These are phyloP conservation scores for Clonostachys chloroleuca DNA, from an alignment of 2,329 filamentous ascomycete genomes.

Conservation along the genomic window DNA sequence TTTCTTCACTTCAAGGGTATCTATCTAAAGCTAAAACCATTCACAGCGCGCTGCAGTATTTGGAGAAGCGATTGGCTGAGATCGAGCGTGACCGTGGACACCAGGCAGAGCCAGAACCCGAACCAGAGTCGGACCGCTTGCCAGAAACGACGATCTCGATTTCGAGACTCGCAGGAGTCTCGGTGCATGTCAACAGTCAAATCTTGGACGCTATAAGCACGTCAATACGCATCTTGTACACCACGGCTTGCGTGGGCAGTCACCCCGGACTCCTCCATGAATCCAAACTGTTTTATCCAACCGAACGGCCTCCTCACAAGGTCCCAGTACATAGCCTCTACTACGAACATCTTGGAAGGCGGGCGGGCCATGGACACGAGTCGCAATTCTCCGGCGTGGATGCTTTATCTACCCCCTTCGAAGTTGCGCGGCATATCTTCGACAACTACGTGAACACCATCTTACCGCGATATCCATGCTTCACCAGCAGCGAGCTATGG, in stretches of 20 bases:
- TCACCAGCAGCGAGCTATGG: constrained; percentile 5
- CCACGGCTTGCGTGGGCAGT: too few relatives aligned
- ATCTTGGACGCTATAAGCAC: too few relatives aligned
- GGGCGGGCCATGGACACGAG: constrained; percentile 3
- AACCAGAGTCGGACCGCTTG: not conserved
- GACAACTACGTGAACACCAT: constrained; percentile 10
- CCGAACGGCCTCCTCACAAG: constrained; percentile 12
- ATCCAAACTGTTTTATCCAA: constrained; percentile 11
- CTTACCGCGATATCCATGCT: constrained; percentile 10
- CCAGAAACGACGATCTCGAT: not conserved
- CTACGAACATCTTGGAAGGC: constrained; percentile 4
- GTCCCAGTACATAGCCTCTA: constrained; percentile 10
- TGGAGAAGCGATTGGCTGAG: not conserved
- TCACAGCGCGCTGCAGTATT: not conserved
- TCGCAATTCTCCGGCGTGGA: constrained; percentile 3
- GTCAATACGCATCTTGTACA: too few relatives aligned
- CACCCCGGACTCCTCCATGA: constrained; percentile 2
- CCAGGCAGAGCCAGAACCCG: not conserved
- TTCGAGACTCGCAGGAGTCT: not conserved
- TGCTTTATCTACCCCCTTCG: constrained; percentile 6
- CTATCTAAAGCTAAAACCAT: not conserved
- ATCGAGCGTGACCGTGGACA: not conserved
- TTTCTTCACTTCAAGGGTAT: not conserved
- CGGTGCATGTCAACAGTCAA: not conserved
- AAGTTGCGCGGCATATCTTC: constrained; percentile 9